phyloP scores from a whole-genome alignment of 345 rosid species.

The Syzygium aromaticum region DNA sequence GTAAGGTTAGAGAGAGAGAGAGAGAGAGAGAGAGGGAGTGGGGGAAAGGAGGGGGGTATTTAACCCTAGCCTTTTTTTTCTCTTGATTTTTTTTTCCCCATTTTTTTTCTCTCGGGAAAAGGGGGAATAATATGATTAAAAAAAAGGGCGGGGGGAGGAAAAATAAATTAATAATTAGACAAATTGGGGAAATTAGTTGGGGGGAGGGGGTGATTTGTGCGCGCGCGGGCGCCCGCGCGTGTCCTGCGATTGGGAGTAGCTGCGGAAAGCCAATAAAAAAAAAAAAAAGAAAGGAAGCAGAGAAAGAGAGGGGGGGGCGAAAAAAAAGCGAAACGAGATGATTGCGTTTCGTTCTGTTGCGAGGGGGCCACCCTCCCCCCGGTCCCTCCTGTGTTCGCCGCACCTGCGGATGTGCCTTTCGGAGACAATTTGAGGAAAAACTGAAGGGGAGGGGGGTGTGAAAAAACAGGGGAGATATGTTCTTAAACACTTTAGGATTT shows the following conservation, averaged over 20 bases:
- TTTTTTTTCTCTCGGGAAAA: background rate
- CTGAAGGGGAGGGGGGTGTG: fast-evolving
- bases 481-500: too few species aligned
- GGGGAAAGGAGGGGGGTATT: background rate
- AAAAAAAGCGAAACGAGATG: too few species aligned
- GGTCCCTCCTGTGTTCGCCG: background rate
- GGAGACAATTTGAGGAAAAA: background rate
- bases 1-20: background rate
- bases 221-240: background rate
- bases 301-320: background rate
- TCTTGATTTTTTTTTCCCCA: background rate
- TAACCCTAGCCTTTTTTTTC: background rate
- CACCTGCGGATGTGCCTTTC: background rate
- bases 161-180: background rate
- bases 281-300: too few species aligned
- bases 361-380: background rate
- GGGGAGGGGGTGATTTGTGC: background rate
- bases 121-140: background rate
- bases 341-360: background rate
- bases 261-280: background rate
- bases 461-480: too few species aligned
- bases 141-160: background rate
- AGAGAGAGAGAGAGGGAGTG: background rate
- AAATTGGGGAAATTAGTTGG: background rate
- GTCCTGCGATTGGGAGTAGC: background rate